A percentile compares a stretch with the other conserved stretches of the same genome.
Evolutionary conservation across 2,329 filamentous ascomycete species (phyloP).

Genomic region (Acephala macrosclerotiorum): DNA sequence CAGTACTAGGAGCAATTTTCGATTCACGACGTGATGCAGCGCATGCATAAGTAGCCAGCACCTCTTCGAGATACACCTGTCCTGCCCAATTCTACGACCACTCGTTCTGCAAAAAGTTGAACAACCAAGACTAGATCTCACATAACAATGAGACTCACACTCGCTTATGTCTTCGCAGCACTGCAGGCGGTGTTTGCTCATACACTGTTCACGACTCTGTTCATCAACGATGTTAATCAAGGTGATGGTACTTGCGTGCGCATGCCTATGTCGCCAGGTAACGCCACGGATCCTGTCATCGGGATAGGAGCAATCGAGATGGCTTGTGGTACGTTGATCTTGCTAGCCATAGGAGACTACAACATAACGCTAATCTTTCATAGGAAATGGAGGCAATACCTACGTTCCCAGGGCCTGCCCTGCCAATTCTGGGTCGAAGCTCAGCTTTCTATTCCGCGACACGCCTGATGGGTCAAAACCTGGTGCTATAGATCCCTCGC

Average conservation of each 20-base stretch:
- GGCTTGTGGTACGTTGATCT: constrained; percentile 69
- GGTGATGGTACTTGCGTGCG: constrained; percentile 77
- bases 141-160: constrained; percentile 23
- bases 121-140: background rate
- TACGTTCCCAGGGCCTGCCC: constrained; percentile 56
- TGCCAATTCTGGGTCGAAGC: constrained; percentile 36
- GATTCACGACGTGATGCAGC: background rate
- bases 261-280: constrained; percentile 62
- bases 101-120: background rate
- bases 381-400: constrained; percentile 56
- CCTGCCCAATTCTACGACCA: background rate
- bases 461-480: constrained; percentile 62
- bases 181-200: constrained; percentile 55
- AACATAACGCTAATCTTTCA: background rate
- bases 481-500: constrained; percentile 64
- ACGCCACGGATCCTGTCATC: constrained; percentile 63
- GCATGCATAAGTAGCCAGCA: background rate
- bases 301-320: constrained; percentile 66
- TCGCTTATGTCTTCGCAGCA: constrained; percentile 29
- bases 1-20: background rate
- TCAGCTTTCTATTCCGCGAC: constrained; percentile 67
- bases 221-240: constrained; percentile 66
- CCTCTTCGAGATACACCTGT: background rate
- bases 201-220: constrained; percentile 70
- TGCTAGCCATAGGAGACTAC: background rate